Evolutionary conservation across 2,329 filamentous ascomycete species (phyloP).

Genomic region (Aspergillus fischeri): DNA sequence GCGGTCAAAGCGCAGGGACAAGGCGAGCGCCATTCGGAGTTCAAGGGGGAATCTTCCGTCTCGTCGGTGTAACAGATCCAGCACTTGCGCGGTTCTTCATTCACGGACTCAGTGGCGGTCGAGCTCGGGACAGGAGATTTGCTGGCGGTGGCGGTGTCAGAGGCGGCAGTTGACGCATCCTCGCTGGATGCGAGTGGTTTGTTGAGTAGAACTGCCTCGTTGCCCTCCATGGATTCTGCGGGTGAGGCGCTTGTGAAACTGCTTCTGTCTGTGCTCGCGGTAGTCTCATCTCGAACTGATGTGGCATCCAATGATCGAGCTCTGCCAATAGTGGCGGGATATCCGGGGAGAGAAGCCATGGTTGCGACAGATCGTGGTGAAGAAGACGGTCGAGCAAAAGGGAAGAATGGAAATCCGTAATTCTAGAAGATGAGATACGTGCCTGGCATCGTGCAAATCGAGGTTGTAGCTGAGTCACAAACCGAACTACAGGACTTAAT

Average conservation of each 20-base stretch:
- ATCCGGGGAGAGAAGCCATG: conserved; percentile 35
- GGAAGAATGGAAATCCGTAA: neutral
- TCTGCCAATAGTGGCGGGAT: conserved; percentile 23
- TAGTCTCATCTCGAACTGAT: conserved; percentile 13
- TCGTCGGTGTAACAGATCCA: conserved; percentile 68
- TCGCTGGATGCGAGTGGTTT: conserved; percentile 15
- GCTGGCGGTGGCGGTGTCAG: neutral
- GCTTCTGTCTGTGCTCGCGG: conserved; percentile 2
- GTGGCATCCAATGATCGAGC: conserved; percentile 24
- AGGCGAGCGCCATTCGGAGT: conserved; percentile 73
- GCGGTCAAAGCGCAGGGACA: conserved; percentile 88
- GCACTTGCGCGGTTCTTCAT: conserved; percentile 50
- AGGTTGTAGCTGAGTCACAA: neutral
- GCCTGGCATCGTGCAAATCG: neutral
- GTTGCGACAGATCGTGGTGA: conserved; percentile 1
- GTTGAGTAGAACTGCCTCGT: conserved; percentile 31
- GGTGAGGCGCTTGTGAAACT: conserved; percentile 4
- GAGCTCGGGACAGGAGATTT: conserved; percentile 13
- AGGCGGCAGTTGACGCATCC: conserved; percentile 1
- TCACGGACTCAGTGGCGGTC: conserved; percentile 11
- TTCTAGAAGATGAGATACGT: neutral
- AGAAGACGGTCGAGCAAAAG: neutral
- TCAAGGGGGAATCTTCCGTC: conserved; percentile 57
- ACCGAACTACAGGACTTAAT: neutral
- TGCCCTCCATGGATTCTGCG: conserved; percentile 20